Evolutionary conservation across 2,329 filamentous ascomycete species (phyloP).

Genomic region (Colletotrichum sublineola): DNA sequence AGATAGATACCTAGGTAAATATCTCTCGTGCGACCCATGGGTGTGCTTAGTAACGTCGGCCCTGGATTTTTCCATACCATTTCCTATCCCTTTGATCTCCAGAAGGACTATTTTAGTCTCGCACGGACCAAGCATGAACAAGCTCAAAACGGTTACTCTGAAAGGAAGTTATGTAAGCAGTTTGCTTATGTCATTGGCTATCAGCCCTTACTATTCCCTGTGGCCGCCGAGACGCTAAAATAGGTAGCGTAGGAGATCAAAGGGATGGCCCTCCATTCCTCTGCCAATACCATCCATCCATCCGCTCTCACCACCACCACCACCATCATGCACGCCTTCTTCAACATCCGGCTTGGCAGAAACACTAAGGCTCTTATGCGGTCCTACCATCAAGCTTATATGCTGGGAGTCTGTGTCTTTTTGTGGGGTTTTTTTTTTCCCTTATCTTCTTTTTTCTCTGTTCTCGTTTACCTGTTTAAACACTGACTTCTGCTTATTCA

Average conservation of each 20-base stretch:
- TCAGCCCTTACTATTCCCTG: too few species aligned
- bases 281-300: neutral
- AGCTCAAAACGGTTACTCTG: too few species aligned
- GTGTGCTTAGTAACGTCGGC: neutral
- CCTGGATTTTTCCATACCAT: neutral
- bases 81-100: too few species aligned
- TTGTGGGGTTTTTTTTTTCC: neutral
- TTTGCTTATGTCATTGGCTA: too few species aligned
- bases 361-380: constrained; percentile 18
- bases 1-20: too few species aligned
- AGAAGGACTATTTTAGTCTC: too few species aligned
- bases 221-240: too few species aligned
- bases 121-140: too few species aligned
- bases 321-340: constrained; percentile 5
- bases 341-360: constrained; percentile 33
- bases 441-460: neutral
- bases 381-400: constrained; percentile 10
- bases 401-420: neutral
- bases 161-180: too few species aligned
- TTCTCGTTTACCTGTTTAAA: neutral
- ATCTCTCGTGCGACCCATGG: neutral
- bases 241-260: too few species aligned
- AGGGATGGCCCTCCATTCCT: too few species aligned
- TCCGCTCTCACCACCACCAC: neutral
- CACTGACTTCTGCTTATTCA: neutral